These are phyloP conservation scores for Lactarius trivialis DNA, from an alignment of 768 basidiomycete genomes.

Conservation along the genomic window DNA sequence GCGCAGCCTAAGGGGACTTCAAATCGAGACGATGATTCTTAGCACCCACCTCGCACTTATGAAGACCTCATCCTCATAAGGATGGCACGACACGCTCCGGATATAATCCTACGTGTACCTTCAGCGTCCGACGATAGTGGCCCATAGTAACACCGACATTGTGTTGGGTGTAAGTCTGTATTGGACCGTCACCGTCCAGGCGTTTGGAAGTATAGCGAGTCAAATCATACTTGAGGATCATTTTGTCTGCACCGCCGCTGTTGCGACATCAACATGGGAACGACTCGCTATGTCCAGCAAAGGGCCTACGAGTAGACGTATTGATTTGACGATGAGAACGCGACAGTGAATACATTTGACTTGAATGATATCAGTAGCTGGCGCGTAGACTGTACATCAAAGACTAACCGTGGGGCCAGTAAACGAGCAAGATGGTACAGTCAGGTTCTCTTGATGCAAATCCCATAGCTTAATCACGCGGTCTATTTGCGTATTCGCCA, in stretches of 20 bases:
- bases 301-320: constrained; percentile 58
- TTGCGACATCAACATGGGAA: neutral
- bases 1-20: neutral
- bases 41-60: constrained; percentile 58
- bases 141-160: constrained; percentile 20
- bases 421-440: constrained; percentile 27
- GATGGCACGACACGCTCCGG: constrained; percentile 58
- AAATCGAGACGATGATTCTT: neutral
- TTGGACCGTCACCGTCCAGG: constrained; percentile 2
- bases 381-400: neutral
- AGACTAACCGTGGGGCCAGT: constrained; percentile 27
- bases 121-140: constrained; percentile 10
- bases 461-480: constrained; percentile 33
- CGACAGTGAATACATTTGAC: constrained; percentile 66
- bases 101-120: constrained; percentile 47
- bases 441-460: constrained; percentile 30
- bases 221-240: constrained; percentile 18
- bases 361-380: constrained; percentile 26
- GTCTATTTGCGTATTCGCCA: constrained; percentile 24
- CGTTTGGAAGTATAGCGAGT: constrained; percentile 9
- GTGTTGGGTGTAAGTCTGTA: constrained; percentile 22
- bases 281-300: neutral
- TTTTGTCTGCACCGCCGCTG: constrained; percentile 19
- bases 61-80: constrained; percentile 60
- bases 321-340: constrained; percentile 61